Conservation (phyloP, 2,329 filamentous ascomycete species). For the Grosmannia clavigera region DNA sequence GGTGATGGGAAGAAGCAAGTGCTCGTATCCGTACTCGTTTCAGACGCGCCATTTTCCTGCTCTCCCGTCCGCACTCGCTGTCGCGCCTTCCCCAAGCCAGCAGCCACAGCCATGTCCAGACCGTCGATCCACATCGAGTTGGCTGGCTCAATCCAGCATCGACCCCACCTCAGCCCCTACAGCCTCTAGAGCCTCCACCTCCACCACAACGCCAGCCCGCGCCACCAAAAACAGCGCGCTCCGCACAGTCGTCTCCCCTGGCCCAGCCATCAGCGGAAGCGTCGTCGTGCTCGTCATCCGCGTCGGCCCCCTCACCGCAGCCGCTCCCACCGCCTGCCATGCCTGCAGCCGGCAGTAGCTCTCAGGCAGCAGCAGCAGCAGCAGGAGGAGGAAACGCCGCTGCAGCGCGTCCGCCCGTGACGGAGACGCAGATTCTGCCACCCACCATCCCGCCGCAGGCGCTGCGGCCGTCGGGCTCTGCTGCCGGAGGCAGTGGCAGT, state of each 20-base stretch:
- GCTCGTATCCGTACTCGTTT: no score
- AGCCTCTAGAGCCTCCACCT: background rate
- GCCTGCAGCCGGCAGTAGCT: background rate
- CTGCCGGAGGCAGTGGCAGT: background rate
- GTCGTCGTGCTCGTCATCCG: background rate
- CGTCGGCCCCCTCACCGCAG: background rate
- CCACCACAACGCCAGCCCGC: background rate
- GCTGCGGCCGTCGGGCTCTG: background rate
- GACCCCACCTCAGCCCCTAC: background rate
- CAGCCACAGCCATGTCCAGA: background rate
- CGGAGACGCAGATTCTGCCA: slow-evolving; percentile 8
- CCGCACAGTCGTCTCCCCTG: background rate
- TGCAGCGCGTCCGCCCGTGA: slow-evolving; percentile 1
- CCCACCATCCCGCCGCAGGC: slow-evolving; percentile 7
- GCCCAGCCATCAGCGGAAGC: background rate
- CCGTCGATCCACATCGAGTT: slow-evolving; percentile 1
- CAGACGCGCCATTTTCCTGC: no score
- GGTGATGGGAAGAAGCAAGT: no score
- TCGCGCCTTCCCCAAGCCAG: background rate
- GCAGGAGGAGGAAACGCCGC: background rate
- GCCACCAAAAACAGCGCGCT: background rate
- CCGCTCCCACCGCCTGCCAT: background rate
- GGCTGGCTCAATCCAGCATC: background rate
- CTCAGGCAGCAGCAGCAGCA: background rate
- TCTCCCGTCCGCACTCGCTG: background rate